phyloP scores from a whole-genome alignment of 148 eudicot genomes.

The Nepenthes mirabilis region DNA sequence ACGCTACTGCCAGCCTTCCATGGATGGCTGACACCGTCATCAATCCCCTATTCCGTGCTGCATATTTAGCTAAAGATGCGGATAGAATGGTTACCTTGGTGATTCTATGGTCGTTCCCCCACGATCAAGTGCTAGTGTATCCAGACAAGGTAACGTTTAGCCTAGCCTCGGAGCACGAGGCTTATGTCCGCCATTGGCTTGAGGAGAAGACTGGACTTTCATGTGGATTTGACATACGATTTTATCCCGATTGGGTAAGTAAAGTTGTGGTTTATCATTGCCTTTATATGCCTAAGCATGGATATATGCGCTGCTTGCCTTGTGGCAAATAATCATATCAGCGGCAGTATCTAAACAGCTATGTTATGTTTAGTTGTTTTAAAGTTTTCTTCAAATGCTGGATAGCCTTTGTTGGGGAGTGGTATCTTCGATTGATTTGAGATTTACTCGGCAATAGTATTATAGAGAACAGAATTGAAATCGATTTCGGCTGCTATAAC shows the following conservation, averaged over 20 bases:
- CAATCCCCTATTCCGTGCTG: constrained; percentile 90
- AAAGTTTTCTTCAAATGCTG: too few relatives aligned
- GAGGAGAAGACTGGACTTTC: constrained; percentile 58
- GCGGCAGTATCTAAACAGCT: too few relatives aligned
- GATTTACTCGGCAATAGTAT: too few relatives aligned
- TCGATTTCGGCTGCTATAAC: too few relatives aligned
- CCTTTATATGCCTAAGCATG: too few relatives aligned
- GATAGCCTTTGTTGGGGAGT: too few relatives aligned
- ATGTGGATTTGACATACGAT: constrained; percentile 47
- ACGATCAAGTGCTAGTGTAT: constrained; percentile 66
- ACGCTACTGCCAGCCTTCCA: constrained; percentile 95
- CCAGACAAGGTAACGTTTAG: constrained; percentile 58
- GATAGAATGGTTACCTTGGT: constrained; percentile 60
- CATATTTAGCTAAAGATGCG: constrained; percentile 70
- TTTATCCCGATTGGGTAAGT: constrained; percentile 80
- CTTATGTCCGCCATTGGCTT: constrained; percentile 68
- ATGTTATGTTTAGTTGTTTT: too few relatives aligned
- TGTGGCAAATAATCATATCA: too few relatives aligned
- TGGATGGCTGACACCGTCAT: constrained; percentile 98
- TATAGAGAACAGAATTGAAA: too few relatives aligned
- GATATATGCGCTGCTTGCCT: too few relatives aligned
- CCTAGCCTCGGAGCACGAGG: constrained; percentile 60
- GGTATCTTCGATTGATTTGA: too few relatives aligned
- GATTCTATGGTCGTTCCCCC: constrained; percentile 67
- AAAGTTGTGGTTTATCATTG: too few relatives aligned